Conservation (phyloP, 1,284 basidiomycete genomes). For the Lentinula novae-zelandiae region DNA sequence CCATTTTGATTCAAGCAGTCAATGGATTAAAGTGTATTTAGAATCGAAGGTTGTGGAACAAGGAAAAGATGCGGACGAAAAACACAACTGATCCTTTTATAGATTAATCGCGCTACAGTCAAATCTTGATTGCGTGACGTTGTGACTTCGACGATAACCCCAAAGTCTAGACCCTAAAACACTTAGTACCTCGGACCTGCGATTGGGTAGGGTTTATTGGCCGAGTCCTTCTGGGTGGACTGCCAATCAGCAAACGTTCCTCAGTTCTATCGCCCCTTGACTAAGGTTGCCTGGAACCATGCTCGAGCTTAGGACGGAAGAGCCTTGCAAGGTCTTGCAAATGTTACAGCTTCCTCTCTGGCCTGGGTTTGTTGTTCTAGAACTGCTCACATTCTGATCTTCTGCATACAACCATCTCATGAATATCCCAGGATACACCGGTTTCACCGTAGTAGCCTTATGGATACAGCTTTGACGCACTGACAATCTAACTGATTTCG, state of each 20-base stretch:
- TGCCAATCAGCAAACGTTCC: not conserved
- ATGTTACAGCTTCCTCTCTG: not conserved
- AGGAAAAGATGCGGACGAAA: conserved; percentile 1
- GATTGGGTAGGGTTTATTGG: not conserved
- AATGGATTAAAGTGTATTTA: not conserved
- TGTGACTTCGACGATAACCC: not conserved
- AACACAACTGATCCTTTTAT: conserved; percentile 5
- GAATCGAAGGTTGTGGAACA: conserved; percentile 4
- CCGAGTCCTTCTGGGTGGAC: not conserved
- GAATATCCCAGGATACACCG: no score
- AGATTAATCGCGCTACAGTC: conserved; percentile 6
- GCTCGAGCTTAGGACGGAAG: not conserved
- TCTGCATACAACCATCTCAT: not conserved
- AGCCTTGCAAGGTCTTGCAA: not conserved
- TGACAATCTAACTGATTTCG: no score
- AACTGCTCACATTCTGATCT: not conserved
- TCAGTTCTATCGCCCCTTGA: not conserved
- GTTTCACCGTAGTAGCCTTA: no score
- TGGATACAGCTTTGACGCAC: no score
- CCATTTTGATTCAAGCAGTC: not conserved
- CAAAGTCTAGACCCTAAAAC: not conserved
- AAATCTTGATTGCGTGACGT: not conserved
- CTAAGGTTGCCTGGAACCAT: not conserved
- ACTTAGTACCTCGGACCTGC: not conserved
- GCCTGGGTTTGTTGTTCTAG: not conserved